Evolutionary conservation across 2,329 filamentous ascomycete species (phyloP), one percentile per base, ranked within the genome.

Genomic region (Penicillium sumatraense): DNA sequence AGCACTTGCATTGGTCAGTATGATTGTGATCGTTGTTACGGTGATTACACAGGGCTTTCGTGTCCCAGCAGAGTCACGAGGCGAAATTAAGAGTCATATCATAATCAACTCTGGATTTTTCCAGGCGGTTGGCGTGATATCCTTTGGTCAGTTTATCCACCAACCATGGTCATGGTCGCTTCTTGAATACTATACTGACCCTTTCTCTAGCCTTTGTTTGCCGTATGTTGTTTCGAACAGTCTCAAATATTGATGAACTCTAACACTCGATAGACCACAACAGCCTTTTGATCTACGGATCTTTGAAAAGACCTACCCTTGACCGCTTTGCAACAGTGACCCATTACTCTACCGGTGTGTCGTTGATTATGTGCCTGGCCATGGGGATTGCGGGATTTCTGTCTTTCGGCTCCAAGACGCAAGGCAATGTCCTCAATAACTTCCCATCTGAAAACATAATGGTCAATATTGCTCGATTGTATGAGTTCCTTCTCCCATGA

Each of bases 341-440:
- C 33, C 95, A 99, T 78, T 96, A 91, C 77, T 96, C 91, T 33
- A 97, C 95, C 0, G 85, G 82, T 61, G 86, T 97, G 45, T 97
- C 93, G 38, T 91, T 97, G 83, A 64, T 93, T n/a, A 93, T 93
- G 52, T 99, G 95, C 70, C 82, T 99, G 50, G 76, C 88, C 56
- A 90, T 99, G 87, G 95, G 91, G 0, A 80, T 97, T 7, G 86
- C 88, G 2, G 95, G 95, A 21, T 98, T 96, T 76, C 82, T 99
- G 40, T 93, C 89, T 16, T 99, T 99, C 69, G 93, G 95, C 59
- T 90, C 93, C 75, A 86, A 88, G 68, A 99, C 95, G 3, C 81
- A 92, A 63, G 95, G 95, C 70, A 99, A 99, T 73, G 91, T 99
- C 49, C 86, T 99, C 67, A 99, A 99, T 81, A 99, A 99, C 78